Evolutionary conservation across 306 rosid genomes (phyloP).

Genomic region (Castanea mollissima): DNA sequence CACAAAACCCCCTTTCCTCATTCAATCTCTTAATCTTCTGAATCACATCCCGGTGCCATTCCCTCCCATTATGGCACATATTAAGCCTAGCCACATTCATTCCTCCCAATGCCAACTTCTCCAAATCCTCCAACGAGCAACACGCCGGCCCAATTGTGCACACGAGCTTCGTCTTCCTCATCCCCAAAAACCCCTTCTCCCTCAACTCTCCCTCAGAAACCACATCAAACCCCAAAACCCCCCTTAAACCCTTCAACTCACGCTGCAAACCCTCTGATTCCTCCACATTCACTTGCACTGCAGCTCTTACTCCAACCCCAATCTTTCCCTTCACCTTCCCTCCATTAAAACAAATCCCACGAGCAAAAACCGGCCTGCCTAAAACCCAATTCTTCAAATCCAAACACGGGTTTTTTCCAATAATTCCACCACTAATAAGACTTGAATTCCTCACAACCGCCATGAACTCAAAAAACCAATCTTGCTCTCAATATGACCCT

Average conservation of each 20-base stretch:
- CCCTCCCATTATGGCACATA: conserved; percentile 83
- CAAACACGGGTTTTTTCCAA: conserved; percentile 17
- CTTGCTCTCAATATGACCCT: not conserved
- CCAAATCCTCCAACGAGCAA: conserved; percentile 63
- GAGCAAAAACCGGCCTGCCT: conserved; percentile 14
- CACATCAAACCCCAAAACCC: conserved; percentile 53
- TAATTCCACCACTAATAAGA: conserved; percentile 12
- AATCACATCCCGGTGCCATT: conserved; percentile 77
- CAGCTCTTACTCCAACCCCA: conserved; percentile 43
- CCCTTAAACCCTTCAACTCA: conserved; percentile 33
- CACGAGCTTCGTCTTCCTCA: conserved; percentile 89
- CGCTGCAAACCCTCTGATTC: conserved; percentile 17
- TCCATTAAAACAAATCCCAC: conserved; percentile 21
- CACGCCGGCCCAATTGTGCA: conserved; percentile 87
- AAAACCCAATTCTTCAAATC: conserved; percentile 28
- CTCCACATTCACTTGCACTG: conserved; percentile 45
- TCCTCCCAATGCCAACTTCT: conserved; percentile 75
- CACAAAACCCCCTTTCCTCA: conserved; percentile 58
- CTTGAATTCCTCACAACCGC: conserved; percentile 39
- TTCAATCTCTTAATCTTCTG: conserved; percentile 74
- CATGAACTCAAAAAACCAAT: conserved; percentile 38
- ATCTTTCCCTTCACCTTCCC: conserved; percentile 35
- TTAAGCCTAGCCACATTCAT: conserved; percentile 89
- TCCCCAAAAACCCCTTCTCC: conserved; percentile 69
- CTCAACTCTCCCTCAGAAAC: conserved; percentile 73